Evolutionary conservation across 2,329 filamentous ascomycete species (phyloP).

Genomic region (Arachnopeziza araneosa): DNA sequence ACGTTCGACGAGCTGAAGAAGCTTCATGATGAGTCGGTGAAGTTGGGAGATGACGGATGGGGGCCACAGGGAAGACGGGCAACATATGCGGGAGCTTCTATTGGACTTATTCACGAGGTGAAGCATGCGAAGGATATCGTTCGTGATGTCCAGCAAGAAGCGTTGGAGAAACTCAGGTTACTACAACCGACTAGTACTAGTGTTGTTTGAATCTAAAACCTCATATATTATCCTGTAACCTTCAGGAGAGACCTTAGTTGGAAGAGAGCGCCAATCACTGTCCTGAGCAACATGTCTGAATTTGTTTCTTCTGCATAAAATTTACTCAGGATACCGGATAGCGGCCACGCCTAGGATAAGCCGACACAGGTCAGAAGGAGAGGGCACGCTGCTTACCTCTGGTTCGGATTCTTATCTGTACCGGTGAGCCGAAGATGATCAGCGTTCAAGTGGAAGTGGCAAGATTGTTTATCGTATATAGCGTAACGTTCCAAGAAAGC

Average conservation of each 20-base stretch:
- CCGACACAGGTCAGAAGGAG: no score
- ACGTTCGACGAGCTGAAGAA: slow-evolving; percentile 35
- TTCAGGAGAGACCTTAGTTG: not conserved
- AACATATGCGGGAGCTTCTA: slow-evolving; percentile 56
- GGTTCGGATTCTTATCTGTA: not conserved
- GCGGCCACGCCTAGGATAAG: no score
- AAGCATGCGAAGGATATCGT: slow-evolving; percentile 48
- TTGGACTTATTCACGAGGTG: slow-evolving; percentile 50
- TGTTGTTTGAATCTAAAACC: not conserved
- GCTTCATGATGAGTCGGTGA: slow-evolving; percentile 40
- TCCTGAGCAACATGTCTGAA: no score
- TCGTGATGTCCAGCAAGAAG: slow-evolving; percentile 28
- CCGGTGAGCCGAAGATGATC: not conserved
- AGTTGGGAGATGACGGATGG: slow-evolving; percentile 46
- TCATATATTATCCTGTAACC: not conserved
- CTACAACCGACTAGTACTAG: not conserved
- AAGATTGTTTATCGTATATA: not conserved
- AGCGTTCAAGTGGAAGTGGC: not conserved
- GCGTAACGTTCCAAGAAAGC: not conserved
- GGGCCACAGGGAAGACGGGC: slow-evolving; percentile 49
- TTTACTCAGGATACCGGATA: no score
- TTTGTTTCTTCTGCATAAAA: no score
- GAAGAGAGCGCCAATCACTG: no score
- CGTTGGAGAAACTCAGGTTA: not conserved
- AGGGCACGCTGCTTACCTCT: not conserved